Evolutionary conservation across 225 moss, liverwort and hornwort genomes (phyloP), one percentile per base, ranked within the genome.

Genomic region (Marchantia polymorpha): DNA sequence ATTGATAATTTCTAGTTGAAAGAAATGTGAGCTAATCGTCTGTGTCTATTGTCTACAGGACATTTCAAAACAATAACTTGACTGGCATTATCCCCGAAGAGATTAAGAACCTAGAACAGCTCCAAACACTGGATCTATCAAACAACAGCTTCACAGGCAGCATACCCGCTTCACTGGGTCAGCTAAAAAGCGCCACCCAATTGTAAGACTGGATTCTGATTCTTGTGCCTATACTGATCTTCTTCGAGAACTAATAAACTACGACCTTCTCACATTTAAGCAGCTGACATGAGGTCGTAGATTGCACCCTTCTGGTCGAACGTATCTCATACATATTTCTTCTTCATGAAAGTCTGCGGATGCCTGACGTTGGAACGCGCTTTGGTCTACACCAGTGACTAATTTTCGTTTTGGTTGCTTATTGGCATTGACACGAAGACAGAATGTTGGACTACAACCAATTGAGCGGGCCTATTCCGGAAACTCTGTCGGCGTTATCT

Each of bases 111-210:
- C 83, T 96, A 10, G 77, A 73, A 20, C 80, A 88, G 71, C 90
- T 96, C 31, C 83, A 81, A 46, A 86, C 88, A 29, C 81, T 96
- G 80, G 96, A 92, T 82, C 84, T 96, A 77, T 91, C 94, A 52
- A 86, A 89, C 73, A 96, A 96, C 77, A 83, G 54, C 15, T 90
- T 96, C 82, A 77, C 65, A 20, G 94, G 96, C 69, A 88, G 79
- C 79, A 91, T 96, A 61, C 92, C 96, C 16, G 77, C 82, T 29
- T 75, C 90, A 29, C 78, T 96, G 7, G 84, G 84, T 59, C 80
- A 89, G 72, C 83, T 96, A 73, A 75, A 82, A 52, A 87, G 60
- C 83, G 88, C 90, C 73, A 65, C 79, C n/a, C 85, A 90, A 59
- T 82, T 96, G 92, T 96, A 89, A 91, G 90, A 56, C 0, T 70